Base-by-base conservation (phyloP, 306 rosid genomes). In the Geum urbanum region DNA sequence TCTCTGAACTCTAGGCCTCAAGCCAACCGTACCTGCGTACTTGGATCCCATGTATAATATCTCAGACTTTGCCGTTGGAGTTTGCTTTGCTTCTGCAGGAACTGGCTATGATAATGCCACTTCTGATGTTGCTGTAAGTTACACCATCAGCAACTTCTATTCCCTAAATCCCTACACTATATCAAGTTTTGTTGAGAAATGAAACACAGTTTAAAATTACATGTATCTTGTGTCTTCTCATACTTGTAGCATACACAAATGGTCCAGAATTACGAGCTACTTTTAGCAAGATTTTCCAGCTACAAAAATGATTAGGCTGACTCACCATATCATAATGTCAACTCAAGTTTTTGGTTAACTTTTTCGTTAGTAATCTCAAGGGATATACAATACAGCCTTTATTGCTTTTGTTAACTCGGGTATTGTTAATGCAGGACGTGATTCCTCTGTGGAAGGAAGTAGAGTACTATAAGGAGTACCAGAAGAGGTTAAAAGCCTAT, bases 381-480 rank as follows among this genome's bases (percentile, higher is more conserved):
- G 60, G 19, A 32, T 18, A 24, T 24, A 24, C 2, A 35, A 14
- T 15, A 59, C 20, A 59, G 12, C 65, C 19, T 6, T 9, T 58
- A 6, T 13, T 4, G 5, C 2, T 13, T 15, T 32, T 32, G 7
- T 32, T 32, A 6, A 37, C 1, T 39, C 67, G 40, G 16, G 6
- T 40, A 41, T 45, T 6, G 8, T 14, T 16, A 46, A 6, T 65
- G 54, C 67, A 84, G 90, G 75, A 32, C 43, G 92, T 86, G 5
- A 84, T 89, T 77, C 92, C 96, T 41, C 73, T 89, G 11, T 89
- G 92, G 92, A 86, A 81, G 53, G 90, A 89, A 75, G 83, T 89
- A 9, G 87, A 79, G 69, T 83, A 73, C 74, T 89, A 79, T 69
- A 85, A 84, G 64, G 92, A 84, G 0, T 86, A 89, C 78, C 86